Evolutionary conservation across 306 rosid genomes (phyloP).

Genomic region (Lathyrus oleraceus): DNA sequence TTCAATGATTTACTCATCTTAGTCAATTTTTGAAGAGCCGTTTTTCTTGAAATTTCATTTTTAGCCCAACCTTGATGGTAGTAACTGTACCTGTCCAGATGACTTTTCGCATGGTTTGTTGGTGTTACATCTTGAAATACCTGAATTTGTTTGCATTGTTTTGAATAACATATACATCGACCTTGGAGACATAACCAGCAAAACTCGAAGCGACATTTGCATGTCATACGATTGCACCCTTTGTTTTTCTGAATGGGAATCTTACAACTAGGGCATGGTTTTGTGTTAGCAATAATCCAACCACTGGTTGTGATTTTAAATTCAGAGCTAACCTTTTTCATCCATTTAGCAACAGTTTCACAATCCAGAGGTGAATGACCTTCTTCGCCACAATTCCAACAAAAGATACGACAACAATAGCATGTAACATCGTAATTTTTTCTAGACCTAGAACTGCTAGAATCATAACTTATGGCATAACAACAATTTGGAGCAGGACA

Average conservation of each 20-base stretch:
- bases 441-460: background rate
- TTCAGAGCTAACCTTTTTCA: background rate
- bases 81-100: slow-evolving; percentile 57
- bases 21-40: slow-evolving; percentile 32
- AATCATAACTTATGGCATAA: background rate
- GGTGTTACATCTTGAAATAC: slow-evolving; percentile 18
- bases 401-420: slow-evolving; percentile 12
- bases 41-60: slow-evolving; percentile 38
- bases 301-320: background rate
- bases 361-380: slow-evolving; percentile 38
- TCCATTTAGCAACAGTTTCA: slow-evolving; percentile 17
- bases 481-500: slow-evolving; percentile 28
- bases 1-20: slow-evolving; percentile 11
- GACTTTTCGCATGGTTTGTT: slow-evolving; percentile 27
- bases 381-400: slow-evolving; percentile 34
- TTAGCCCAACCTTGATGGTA: slow-evolving; percentile 66
- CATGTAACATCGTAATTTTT: slow-evolving; percentile 17
- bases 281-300: slow-evolving; percentile 29
- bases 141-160: background rate
- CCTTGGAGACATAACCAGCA: slow-evolving; percentile 37
- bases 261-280: slow-evolving; percentile 26
- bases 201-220: slow-evolving; percentile 22
- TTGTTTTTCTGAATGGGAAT: slow-evolving; percentile 16
- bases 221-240: slow-evolving; percentile 7
- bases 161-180: background rate